These are phyloP conservation scores for Salix exigua DNA, from an alignment of 345 rosid genomes.

Conservation along the genomic window DNA sequence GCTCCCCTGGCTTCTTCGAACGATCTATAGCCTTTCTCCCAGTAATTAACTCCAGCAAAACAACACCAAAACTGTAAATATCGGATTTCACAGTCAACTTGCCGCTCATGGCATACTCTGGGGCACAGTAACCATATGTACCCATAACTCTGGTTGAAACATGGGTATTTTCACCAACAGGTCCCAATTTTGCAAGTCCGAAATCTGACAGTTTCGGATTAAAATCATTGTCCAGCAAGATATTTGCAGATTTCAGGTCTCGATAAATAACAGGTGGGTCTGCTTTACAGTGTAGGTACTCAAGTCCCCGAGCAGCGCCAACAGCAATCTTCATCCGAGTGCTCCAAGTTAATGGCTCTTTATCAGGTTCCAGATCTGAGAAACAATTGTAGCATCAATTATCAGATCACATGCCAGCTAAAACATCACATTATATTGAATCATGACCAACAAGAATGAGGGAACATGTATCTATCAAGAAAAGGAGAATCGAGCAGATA, in stretches of 20 bases:
- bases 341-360: conserved; percentile 64
- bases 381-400: not conserved
- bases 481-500: not conserved
- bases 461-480: not conserved
- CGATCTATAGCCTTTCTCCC: conserved; percentile 85
- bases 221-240: conserved; percentile 72
- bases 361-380: conserved; percentile 53
- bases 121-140: conserved; percentile 97
- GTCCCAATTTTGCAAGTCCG: conserved; percentile 93
- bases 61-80: conserved; percentile 96
- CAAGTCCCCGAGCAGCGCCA: conserved; percentile 84
- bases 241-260: conserved; percentile 88
- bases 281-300: conserved; percentile 89
- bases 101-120: conserved; percentile 97
- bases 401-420: not conserved
- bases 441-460: not conserved
- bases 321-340: conserved; percentile 82
- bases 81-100: conserved; percentile 89
- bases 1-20: conserved; percentile 58
- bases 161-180: conserved; percentile 95
- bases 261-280: conserved; percentile 93
- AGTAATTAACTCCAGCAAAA: conserved; percentile 81
- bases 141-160: conserved; percentile 99
- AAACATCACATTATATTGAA: not conserved
- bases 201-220: conserved; percentile 85